These are phyloP conservation scores for Cystobasidium pallidum DNA, from an alignment of 1,284 basidiomycete species.

Conservation along the genomic window DNA sequence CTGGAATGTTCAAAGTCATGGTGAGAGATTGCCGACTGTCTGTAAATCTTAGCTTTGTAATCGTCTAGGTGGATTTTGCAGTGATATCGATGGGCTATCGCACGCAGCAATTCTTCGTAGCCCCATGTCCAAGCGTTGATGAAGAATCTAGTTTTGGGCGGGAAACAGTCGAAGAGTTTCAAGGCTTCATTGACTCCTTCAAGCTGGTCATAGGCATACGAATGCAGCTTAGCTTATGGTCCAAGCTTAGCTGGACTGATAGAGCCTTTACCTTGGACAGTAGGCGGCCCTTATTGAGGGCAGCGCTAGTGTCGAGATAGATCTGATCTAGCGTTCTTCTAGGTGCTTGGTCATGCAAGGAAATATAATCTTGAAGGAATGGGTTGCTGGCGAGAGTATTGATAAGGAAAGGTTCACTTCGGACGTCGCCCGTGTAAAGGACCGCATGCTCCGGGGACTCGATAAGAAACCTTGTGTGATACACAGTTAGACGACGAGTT, in stretches of 20 bases:
- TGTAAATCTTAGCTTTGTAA: constrained; percentile 75
- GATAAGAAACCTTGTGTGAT: constrained; percentile 73
- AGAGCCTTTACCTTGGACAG: constrained; percentile 38
- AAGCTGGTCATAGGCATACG: constrained; percentile 59
- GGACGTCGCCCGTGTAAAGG: constrained; percentile 89
- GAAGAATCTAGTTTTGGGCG: constrained; percentile 73
- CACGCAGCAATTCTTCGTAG: constrained; percentile 71
- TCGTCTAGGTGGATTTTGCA: constrained; percentile 83
- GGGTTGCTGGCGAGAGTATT: constrained; percentile 69
- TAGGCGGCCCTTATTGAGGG: constrained; percentile 17
- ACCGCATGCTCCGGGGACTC: constrained; percentile 63
- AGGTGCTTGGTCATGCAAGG: constrained; percentile 45
- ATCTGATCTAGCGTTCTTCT: constrained; percentile 70
- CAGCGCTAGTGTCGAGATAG: constrained; percentile 73
- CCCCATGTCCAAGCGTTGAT: constrained; percentile 94
- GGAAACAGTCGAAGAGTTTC: constrained; percentile 69
- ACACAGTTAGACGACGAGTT: neutral
- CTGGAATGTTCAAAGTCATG: constrained; percentile 27
- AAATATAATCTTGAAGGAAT: constrained; percentile 70
- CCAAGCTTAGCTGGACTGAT: neutral
- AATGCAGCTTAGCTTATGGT: no score
- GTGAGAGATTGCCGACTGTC: constrained; percentile 59
- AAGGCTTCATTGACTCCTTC: constrained; percentile 70
- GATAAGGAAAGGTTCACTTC: constrained; percentile 79
- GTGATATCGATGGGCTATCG: constrained; percentile 67